Base-by-base conservation (phyloP, 1,284 basidiomycete genomes). In the Phellopilus nigrolimitatus region DNA sequence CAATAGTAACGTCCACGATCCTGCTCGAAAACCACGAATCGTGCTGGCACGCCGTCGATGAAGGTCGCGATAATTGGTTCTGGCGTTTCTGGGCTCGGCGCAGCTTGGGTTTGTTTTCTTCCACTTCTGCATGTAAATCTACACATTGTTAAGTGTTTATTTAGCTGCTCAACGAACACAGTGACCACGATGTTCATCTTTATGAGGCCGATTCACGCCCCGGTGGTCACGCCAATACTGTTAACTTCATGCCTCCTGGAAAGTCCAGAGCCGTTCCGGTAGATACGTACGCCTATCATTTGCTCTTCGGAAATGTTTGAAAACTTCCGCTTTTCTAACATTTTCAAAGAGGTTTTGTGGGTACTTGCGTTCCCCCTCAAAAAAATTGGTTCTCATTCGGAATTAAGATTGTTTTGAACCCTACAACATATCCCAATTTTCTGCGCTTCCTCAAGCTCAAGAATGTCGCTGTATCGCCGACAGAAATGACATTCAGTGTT, bases 161-260 rank as follows among this genome's bases (percentile, higher is more conserved):
- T n/a, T 50, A 78, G 78, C 66, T 81, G 12, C 69, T 92, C 56
- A 91, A 92, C 63, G 85, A 92, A 62, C 72, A 85, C 62, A 88
- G 84, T 41, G 76, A 83, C 37, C 86, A 91, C 64, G 79, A 88
- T 62, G 88, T 91, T 3, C 84, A 91, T 60, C 68, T 92, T 0
- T 91, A 83, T 64, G 89, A 93, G 64, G 73, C 82, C 0, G 82
- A 83, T 44, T 64, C 67, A 42, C 76, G 83, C 46, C 76, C 82
- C 0, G 89, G 90, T 17, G 89, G 89, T 1, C 89, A 93, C 64
- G 85, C 88, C 13, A 84, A 92, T 61, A 91, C 88, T 0, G 81
- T 88, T 10, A 64, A 64, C 13, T 90, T 82, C 62, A 65, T 61
- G 9, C 69, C 65, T 38, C 71, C 69, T 25, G 67, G 71, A 43